Base-by-base conservation (phyloP, 2,329 filamentous ascomycete species). In the Nemania abortiva region DNA sequence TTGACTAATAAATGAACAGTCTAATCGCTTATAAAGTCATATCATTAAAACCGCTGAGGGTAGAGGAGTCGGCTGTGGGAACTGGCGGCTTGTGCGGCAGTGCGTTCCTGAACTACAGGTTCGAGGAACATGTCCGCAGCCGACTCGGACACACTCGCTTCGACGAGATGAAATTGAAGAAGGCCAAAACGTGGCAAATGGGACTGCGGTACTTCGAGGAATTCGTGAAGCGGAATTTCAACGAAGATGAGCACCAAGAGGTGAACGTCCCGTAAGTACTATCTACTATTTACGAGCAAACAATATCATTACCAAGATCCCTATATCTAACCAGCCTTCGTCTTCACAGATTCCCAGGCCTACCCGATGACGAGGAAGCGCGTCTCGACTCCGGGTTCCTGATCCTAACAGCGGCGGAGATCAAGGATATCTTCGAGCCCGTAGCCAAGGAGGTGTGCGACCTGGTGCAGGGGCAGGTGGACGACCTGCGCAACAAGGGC, bases 151-250 rank as follows among this genome's bases (percentile, higher is more conserved):
- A 86, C 45, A 86, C 86, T 39, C 83, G 87, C 3, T 94, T 94
- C 76, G 88, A 91, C 34, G 88, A 90, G 80, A 94, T 95, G 90
- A 92, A 92, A 77, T 79, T 88, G 61, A 92, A 92, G 81, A 94
- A 94, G 79, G 87, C 87, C 2, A 94, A 92, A 80, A 93, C 90
- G 0, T 95, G 92, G 91, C 92, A 91, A 78, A 91, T 91, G 89
- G 92, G 90, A 1, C 82, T 95, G 59, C 87, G 89, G 64, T 94
- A 94, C 76, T 95, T 94, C 79, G 92, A 95, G 75, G 92, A 95
- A 77, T 94, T 93, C 77, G 92, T 95, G 15, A 95, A 95, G 81
- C 87, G 92, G 15, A 94, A 94, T 76, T 95, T 95, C 77, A 91
- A 92, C 77, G 90, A 92, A 74, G 91, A 93, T 55, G 92, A 94